Conservation (phyloP, 2,329 filamentous ascomycete genomes). For the Talaromyces amestolkiae region DNA sequence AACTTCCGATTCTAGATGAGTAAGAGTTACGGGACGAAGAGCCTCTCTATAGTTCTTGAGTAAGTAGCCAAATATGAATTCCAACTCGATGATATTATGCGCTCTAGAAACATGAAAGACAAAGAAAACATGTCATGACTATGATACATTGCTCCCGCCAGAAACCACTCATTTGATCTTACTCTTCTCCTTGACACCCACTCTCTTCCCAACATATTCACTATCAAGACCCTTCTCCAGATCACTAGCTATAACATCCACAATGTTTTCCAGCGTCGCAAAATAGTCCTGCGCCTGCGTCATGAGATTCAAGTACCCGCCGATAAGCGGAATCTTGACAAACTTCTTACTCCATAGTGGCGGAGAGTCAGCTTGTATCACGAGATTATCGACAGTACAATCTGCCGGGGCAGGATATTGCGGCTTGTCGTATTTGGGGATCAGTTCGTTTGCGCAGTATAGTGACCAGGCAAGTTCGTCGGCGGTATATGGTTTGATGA, state of each 20-base stretch:
- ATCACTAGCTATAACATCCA: slow-evolving; percentile 22
- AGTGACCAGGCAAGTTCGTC: slow-evolving; percentile 26
- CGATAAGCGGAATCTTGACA: slow-evolving; percentile 17
- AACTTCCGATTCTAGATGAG: background rate
- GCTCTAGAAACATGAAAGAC: background rate
- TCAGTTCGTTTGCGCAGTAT: slow-evolving; percentile 24
- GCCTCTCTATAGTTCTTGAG: background rate
- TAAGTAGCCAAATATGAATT: background rate
- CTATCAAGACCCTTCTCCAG: slow-evolving; percentile 18
- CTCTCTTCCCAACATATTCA: slow-evolving; percentile 17
- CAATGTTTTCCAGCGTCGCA: slow-evolving; percentile 20
- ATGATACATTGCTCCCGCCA: background rate
- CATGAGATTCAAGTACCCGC: slow-evolving; percentile 21
- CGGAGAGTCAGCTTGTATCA: slow-evolving; percentile 17
- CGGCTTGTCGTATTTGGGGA: slow-evolving; percentile 21
- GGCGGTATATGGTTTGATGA: slow-evolving; percentile 22
- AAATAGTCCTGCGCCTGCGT: slow-evolving; percentile 17
- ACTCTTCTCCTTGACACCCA: slow-evolving; percentile 19
- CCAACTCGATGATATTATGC: background rate
- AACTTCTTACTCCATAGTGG: slow-evolving; percentile 20
- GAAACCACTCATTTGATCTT: slow-evolving; percentile 5
- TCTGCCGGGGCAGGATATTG: slow-evolving; percentile 22
- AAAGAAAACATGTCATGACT: background rate
- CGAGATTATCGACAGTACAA: slow-evolving; percentile 23
- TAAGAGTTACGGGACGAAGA: background rate